Percentiles rank a stretch among this genome's conserved stretches.
Conservation (phyloP, 2,329 filamentous ascomycete species). For the Ramularia endophylla region DNA sequence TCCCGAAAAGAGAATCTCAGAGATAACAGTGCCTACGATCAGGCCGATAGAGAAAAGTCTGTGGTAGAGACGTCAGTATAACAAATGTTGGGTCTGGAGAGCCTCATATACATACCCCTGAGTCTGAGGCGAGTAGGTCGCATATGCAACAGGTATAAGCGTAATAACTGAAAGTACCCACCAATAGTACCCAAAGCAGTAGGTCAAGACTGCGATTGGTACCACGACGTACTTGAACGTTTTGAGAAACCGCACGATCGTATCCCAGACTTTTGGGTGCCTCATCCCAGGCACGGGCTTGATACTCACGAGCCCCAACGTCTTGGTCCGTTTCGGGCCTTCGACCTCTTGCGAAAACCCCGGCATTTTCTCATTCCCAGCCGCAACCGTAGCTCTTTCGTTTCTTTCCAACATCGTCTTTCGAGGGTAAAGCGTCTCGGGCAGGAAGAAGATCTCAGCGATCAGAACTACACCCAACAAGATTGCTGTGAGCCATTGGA, state of each 20-base stretch:
- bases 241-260: constrained; percentile 11
- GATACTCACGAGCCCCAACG: constrained; percentile 10
- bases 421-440: constrained; percentile 16
- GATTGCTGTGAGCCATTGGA: constrained; percentile 16
- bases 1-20: constrained; percentile 14
- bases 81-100: not conserved
- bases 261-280: constrained; percentile 15
- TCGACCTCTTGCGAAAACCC: not conserved
- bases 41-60: constrained; percentile 15
- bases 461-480: constrained; percentile 11
- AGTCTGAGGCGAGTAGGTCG: constrained; percentile 12
- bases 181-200: constrained; percentile 17
- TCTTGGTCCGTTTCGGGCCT: constrained; percentile 12
- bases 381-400: not conserved
- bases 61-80: not conserved
- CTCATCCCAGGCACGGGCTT: constrained; percentile 13
- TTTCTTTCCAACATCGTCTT: constrained; percentile 12
- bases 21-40: constrained; percentile 16
- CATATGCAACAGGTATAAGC: constrained; percentile 14
- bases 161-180: constrained; percentile 15
- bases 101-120: constrained; percentile 13
- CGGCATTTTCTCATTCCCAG: constrained; percentile 5
- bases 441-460: constrained; percentile 14
- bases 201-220: constrained; percentile 11
- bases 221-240: constrained; percentile 14